Base-by-base conservation (phyloP, 768 basidiomycete genomes). In the Termitomyces sp. region DNA sequence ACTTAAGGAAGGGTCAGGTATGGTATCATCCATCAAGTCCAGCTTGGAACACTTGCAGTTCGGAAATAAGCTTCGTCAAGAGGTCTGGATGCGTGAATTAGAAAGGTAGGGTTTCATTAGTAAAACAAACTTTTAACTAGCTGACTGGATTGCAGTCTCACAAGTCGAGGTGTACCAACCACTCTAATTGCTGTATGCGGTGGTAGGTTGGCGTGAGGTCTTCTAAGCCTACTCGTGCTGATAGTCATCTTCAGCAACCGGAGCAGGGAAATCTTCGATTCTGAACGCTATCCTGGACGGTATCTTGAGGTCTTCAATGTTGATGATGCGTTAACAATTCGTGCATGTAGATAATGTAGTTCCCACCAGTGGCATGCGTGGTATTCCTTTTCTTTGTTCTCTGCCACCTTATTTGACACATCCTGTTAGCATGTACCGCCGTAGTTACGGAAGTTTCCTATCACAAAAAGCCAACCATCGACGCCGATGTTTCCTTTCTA, bases 181-280 rank as follows among this genome's bases (percentile, higher is more conserved):
- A 86, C 83, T 14, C 70, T 86, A 62, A 85, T 86, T 59, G 84
- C 85, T n/a, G 77, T 87, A 7, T 86, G 85, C 59, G 85, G 85
- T 49, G 83, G 83, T 82, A 68, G 32, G 74, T 66, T 35, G 9
- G 3, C 10, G 7, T 18, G 43, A 36, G 44, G 52, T 49, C 20
- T 38, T 46, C 13, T 53, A 6, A 12, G 30, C 23, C 55, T 23
- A 20, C n/a, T 52, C 12, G 20, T 57, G 40, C 51, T 50, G 5
- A 55, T n/a, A 55, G 28, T 36, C 20, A 36, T 4, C 55, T 50
- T 38, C 57, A 84, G 83, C 80, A 5, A 86, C 83, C 7, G 84
- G 84, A 10, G 81, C 83, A 0, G 84, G 84, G 13, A 86, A 86
- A 70, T 83, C 82, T 0, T 85, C 84, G 1, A 77, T 82, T 38